phyloP scores from a whole-genome alignment of 2,329 filamentous ascomycete genomes.

The Microascus cirrosus region DNA sequence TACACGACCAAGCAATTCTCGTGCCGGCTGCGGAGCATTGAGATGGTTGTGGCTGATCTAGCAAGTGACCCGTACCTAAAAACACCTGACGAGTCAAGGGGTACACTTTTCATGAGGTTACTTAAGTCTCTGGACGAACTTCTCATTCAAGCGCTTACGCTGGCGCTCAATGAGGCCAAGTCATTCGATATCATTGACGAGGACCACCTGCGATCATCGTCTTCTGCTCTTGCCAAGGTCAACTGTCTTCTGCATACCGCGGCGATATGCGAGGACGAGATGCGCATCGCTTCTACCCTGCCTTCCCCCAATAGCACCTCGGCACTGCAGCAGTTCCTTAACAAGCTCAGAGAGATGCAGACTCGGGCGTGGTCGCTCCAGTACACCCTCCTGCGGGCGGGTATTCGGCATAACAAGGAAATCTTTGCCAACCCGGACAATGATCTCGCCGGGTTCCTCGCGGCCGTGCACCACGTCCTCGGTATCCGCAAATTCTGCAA shows the following conservation, averaged over 20 bases:
- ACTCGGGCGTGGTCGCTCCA: conserved; percentile 80
- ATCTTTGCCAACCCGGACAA: conserved; percentile 56
- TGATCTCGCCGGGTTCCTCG: conserved; percentile 68
- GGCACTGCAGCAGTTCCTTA: conserved; percentile 43
- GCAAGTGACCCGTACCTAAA: conserved; percentile 52
- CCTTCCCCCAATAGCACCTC: conserved; percentile 42
- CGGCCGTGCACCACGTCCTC: conserved; percentile 71
- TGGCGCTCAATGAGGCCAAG: conserved; percentile 53
- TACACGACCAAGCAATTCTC: conserved; percentile 83
- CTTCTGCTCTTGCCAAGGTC: conserved; percentile 60
- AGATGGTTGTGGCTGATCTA: conserved; percentile 60
- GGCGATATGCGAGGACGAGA: conserved; percentile 72
- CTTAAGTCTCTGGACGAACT: conserved; percentile 72
- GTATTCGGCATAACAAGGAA: conserved; percentile 53
- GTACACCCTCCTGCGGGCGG: conserved; percentile 70
- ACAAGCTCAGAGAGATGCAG: conserved; percentile 75
- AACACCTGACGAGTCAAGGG: conserved; percentile 52
- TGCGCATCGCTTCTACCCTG: conserved; percentile 64
- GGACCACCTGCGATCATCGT: conserved; percentile 61
- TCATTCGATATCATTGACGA: conserved; percentile 80
- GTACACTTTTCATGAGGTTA: conserved; percentile 60
- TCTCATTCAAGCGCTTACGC: conserved; percentile 57
- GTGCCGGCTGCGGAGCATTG: conserved; percentile 75
- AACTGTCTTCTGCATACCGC: conserved; percentile 68
- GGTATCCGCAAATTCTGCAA: conserved; percentile 81